A percentile compares a stretch with the other conserved stretches of the same genome.
Evolutionary conservation across 768 basidiomycete species (phyloP).

Genomic region (Phlebiopsis flavidoalba): DNA sequence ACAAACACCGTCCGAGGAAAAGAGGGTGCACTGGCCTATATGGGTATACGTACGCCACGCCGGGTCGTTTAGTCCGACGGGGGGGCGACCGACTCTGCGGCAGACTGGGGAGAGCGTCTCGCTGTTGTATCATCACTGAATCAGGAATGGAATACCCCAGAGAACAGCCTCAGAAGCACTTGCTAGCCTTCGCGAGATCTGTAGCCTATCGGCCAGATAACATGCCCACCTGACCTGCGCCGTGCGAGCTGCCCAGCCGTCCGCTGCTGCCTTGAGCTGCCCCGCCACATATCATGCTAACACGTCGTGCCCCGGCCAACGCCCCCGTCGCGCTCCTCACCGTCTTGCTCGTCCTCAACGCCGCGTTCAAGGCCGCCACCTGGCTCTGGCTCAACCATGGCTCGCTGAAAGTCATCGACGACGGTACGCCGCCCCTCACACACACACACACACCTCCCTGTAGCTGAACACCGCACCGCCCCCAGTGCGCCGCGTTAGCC

Average conservation of each 20-base stretch:
- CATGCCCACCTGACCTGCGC: neutral
- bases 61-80: neutral
- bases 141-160: neutral
- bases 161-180: neutral
- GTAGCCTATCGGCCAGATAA: neutral
- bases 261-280: neutral
- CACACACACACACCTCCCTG: too few relatives aligned
- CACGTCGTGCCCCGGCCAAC: neutral
- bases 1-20: neutral
- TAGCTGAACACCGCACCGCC: neutral
- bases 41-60: neutral
- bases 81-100: neutral
- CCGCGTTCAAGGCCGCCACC: neutral
- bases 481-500: neutral
- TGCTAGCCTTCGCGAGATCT: too few relatives aligned
- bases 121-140: neutral
- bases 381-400: neutral
- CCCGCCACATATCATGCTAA: neutral
- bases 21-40: neutral
- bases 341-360: neutral
- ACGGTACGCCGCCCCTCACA: neutral
- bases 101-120: too few relatives aligned
- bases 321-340: neutral
- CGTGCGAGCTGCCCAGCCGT: neutral
- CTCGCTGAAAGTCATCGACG: neutral